These are phyloP conservation scores for Aureobasidium sp. DNA, from an alignment of 2,329 filamentous ascomycete species.

Conservation along the genomic window DNA sequence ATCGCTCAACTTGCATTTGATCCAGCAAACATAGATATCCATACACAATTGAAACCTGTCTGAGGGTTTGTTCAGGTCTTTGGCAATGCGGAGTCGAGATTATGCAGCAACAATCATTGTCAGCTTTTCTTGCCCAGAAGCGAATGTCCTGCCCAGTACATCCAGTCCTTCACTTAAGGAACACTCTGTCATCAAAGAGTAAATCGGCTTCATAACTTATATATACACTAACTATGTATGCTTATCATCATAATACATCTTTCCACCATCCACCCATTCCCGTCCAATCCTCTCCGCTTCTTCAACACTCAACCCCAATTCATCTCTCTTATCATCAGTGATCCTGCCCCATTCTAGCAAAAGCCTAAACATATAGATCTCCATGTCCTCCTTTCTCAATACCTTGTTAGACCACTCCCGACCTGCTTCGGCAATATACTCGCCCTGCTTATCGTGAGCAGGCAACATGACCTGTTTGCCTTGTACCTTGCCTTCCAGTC, in stretches of 20 bases:
- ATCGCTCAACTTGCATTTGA: too few relatives aligned
- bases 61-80: too few relatives aligned
- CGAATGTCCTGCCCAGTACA: too few relatives aligned
- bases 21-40: too few relatives aligned
- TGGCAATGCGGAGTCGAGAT: too few relatives aligned
- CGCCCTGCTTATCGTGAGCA: conserved; percentile 47
- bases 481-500: conserved; percentile 44
- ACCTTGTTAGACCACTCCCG: conserved; percentile 58
- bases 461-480: conserved; percentile 44
- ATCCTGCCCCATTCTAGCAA: conserved; percentile 71
- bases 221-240: not conserved
- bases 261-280: conserved; percentile 14
- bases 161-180: too few relatives aligned
- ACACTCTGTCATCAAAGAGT: too few relatives aligned
- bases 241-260: conserved; percentile 12
- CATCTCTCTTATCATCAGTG: conserved; percentile 53
- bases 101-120: too few relatives aligned
- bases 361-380: conserved; percentile 71
- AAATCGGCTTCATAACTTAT: not conserved
- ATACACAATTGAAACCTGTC: too few relatives aligned
- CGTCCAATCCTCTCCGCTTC: conserved; percentile 17
- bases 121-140: too few relatives aligned
- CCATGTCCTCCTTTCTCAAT: conserved; percentile 65
- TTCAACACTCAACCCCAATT: conserved; percentile 30
- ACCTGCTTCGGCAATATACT: conserved; percentile 61